Base-by-base conservation (phyloP, 1,284 basidiomycete genomes). In the Schizophyllum commune region DNA sequence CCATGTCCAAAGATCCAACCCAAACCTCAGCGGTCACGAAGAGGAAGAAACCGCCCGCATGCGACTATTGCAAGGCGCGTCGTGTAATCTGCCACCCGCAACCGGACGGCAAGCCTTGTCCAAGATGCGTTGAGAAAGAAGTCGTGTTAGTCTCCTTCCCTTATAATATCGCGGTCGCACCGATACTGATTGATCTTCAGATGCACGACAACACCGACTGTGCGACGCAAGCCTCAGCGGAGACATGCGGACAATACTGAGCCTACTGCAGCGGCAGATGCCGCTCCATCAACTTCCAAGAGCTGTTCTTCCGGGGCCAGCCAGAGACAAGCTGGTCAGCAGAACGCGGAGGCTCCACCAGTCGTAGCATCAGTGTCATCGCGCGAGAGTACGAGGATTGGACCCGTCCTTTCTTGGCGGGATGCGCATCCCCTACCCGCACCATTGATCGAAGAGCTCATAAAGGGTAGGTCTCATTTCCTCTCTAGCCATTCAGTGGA, bases 51-150 rank as follows among this genome's bases (percentile, higher is more conserved):
- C 39, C 39, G 39, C 39, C 58, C 13, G 58, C 58, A 13, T 58
- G 58, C 58, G 58, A 58, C 47, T 58, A 47, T n/a, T 58, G 58
- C 33, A 58, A 53, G 34, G 51, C 51, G 22, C 51, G 52, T 19
- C 58, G 58, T 5, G 58, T 58, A 15, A 20, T 19, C 52, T 58
- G 58, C 51, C 27, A 58, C 52, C n/a, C 47, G 8, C 58, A 58
- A 20, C 22, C 47, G n/a, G 58, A 58, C 27, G 58, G 58, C 21
- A 34, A 53, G 20, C 58, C 58, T 27, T 58, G 58, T 52, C 58
- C 58, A 1, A 13, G 58, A 19, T 58, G 58, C 32, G 58, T 53
- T 1, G 58, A 58, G 58, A 58, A 58, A 21, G 47, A 58, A 53
- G 52, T 58, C 2, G 6, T 58, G 58, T 58, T 13, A 4, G 57